These are phyloP conservation scores for Artomyces pyxidatus DNA, from an alignment of 768 basidiomycete species.

Conservation along the genomic window DNA sequence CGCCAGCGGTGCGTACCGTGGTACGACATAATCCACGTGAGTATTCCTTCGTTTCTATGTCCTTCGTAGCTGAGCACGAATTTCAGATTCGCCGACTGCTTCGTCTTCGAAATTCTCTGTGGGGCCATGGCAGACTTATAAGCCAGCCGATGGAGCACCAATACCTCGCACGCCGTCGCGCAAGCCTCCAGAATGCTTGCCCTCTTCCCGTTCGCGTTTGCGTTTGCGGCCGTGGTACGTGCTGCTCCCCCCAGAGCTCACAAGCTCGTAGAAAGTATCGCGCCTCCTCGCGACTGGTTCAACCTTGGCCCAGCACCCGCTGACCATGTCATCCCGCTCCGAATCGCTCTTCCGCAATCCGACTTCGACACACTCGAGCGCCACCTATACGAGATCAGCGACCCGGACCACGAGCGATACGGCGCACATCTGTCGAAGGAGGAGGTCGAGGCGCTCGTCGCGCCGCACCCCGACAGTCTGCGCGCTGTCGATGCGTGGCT, in stretches of 20 bases:
- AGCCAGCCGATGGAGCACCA: too few relatives aligned
- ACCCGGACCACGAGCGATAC: slow-evolving; percentile 14
- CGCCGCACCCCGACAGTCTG: slow-evolving; percentile 42
- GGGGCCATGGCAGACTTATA: too few relatives aligned
- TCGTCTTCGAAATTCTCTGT: too few relatives aligned
- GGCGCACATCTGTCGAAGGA: slow-evolving; percentile 39
- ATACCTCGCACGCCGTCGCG: too few relatives aligned
- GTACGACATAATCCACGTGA: too few relatives aligned
- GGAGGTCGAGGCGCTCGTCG: slow-evolving; percentile 46
- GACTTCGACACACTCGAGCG: slow-evolving; percentile 15
- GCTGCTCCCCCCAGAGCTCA: slow-evolving; percentile 1
- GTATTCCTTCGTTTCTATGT: too few relatives aligned
- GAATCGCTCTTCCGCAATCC: slow-evolving; percentile 20
- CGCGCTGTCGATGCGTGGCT: slow-evolving; percentile 54
- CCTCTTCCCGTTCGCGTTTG: background rate
- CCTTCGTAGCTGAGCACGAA: too few relatives aligned
- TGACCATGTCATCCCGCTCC: slow-evolving; percentile 41
- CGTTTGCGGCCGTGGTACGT: background rate
- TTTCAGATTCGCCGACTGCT: too few relatives aligned
- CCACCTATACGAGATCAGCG: slow-evolving; percentile 16
- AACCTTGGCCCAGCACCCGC: slow-evolving; percentile 32
- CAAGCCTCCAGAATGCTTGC: background rate
- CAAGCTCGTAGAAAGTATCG: slow-evolving; percentile 38
- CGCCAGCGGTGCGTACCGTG: too few relatives aligned
- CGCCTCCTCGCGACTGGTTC: slow-evolving; percentile 41